Percentiles rank a stretch among this genome's conserved stretches.
These are phyloP conservation scores for Cryptococcus sp. DNA, from an alignment of 1,284 basidiomycete genomes.

Conservation along the genomic window DNA sequence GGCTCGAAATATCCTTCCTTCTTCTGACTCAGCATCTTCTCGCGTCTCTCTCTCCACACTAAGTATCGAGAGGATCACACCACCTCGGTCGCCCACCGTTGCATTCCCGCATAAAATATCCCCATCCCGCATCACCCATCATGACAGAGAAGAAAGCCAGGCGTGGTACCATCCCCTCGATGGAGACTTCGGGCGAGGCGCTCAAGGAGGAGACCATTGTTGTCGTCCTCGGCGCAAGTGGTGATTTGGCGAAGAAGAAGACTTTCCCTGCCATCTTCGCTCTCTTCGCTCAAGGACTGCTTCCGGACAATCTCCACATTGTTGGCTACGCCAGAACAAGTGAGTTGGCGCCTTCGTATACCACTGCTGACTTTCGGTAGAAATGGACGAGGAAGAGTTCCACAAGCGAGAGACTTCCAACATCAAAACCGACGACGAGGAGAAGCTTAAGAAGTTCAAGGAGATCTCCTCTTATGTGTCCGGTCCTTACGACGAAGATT, in stretches of 20 bases:
- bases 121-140: no score
- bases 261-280: constrained; percentile 92
- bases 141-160: constrained; percentile 12
- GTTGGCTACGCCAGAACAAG: constrained; percentile 91
- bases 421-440: constrained; percentile 72
- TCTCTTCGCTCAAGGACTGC: constrained; percentile 74
- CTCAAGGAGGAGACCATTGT: constrained; percentile 85
- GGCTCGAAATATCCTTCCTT: no score
- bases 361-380: constrained; percentile 24
- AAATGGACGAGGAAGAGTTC: constrained; percentile 86
- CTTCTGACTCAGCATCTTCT: no score
- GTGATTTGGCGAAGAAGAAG: constrained; percentile 99
- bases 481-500: constrained; percentile 81
- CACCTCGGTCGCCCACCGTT: no score
- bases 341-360: constrained; percentile 25
- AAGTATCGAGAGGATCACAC: no score
- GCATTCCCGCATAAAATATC: no score
- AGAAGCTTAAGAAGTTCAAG: constrained; percentile 79
- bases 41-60: no score
- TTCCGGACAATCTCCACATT: constrained; percentile 81
- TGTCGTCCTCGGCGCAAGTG: constrained; percentile 92
- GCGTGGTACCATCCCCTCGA: constrained; percentile 69
- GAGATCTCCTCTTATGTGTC: constrained; percentile 74
- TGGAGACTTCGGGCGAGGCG: constrained; percentile 70
- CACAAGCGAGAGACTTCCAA: constrained; percentile 78